Percentiles rank a stretch among this genome's conserved stretches.
phyloP scores from a whole-genome alignment of 306 rosid genomes.

The Macrotyloma uniflorum region DNA sequence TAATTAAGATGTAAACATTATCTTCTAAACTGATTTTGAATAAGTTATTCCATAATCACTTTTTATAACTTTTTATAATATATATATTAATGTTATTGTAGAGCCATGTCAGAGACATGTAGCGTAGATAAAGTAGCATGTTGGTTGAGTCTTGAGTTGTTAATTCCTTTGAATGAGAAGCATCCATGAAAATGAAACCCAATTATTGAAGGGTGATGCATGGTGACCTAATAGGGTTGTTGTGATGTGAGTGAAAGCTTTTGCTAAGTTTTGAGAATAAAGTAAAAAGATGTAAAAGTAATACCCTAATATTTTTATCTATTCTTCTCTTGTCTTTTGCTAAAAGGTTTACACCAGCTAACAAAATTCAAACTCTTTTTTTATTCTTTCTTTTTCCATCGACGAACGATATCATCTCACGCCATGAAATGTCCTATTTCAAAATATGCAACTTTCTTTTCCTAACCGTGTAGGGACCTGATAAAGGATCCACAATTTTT shows the following conservation, averaged over 20 bases:
- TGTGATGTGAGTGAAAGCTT: background rate
- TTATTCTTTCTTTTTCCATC: background rate
- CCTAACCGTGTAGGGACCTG: background rate
- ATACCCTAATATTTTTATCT: background rate
- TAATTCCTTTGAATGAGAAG: background rate
- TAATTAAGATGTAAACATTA: too few relatives aligned
- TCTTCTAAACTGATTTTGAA: too few relatives aligned
- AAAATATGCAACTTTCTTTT: background rate
- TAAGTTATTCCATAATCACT: too few relatives aligned
- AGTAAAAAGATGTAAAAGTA: background rate
- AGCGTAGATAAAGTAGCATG: constrained; percentile 19
- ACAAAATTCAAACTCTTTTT: constrained; percentile 7
- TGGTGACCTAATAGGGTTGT: background rate
- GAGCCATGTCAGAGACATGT: too few relatives aligned
- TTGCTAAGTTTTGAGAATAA: background rate
- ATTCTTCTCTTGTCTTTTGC: background rate
- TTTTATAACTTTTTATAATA: too few relatives aligned
- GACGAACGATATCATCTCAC: background rate
- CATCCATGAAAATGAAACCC: constrained; percentile 4
- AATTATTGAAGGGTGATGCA: constrained; percentile 11
- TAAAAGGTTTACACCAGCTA: constrained; percentile 2
- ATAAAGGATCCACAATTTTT: too few relatives aligned
- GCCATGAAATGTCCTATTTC: background rate
- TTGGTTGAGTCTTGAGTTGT: background rate
- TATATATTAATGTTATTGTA: too few relatives aligned